Evolutionary conservation across 2,329 filamentous ascomycete genomes (phyloP).

Genomic region (Cladosporium sp.): DNA sequence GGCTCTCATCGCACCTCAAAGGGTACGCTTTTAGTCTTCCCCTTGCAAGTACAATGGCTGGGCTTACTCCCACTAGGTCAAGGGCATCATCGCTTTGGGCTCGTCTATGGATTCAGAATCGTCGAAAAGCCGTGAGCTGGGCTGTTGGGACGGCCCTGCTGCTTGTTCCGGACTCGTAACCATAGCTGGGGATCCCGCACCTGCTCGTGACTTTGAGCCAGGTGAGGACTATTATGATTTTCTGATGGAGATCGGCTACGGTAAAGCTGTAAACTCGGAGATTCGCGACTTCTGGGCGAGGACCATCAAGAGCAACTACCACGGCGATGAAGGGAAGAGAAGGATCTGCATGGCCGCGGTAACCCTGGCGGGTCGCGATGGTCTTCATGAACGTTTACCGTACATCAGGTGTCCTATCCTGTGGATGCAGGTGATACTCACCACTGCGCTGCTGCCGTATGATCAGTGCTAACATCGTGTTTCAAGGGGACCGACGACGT

Average conservation of each 20-base stretch:
- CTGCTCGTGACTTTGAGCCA: too few relatives aligned
- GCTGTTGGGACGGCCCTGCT: slow-evolving; percentile 42
- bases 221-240: slow-evolving; percentile 34
- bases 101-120: slow-evolving; percentile 49
- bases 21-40: slow-evolving; percentile 26
- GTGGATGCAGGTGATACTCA: slow-evolving; percentile 34
- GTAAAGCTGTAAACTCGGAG: slow-evolving; percentile 22
- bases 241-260: slow-evolving; percentile 44
- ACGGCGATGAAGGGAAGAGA: slow-evolving; percentile 44
- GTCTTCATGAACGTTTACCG: slow-evolving; percentile 38
- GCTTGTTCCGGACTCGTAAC: slow-evolving; percentile 10
- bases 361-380: slow-evolving; percentile 44
- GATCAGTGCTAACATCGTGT: too few relatives aligned
- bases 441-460: too few relatives aligned
- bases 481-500: slow-evolving; percentile 35
- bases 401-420: slow-evolving; percentile 47
- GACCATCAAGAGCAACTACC: slow-evolving; percentile 42
- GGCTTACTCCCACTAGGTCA: slow-evolving; percentile 32
- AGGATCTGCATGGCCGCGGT: slow-evolving; percentile 46
- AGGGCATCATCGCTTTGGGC: slow-evolving; percentile 47
- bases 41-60: not conserved
- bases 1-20: slow-evolving; percentile 45
- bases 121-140: slow-evolving; percentile 35
- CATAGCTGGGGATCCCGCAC: slow-evolving; percentile 24
- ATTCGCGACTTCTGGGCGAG: slow-evolving; percentile 39